These are phyloP conservation scores for Pittosporum tobira DNA, from an alignment of 129 eudicot species.

Conservation along the genomic window DNA sequence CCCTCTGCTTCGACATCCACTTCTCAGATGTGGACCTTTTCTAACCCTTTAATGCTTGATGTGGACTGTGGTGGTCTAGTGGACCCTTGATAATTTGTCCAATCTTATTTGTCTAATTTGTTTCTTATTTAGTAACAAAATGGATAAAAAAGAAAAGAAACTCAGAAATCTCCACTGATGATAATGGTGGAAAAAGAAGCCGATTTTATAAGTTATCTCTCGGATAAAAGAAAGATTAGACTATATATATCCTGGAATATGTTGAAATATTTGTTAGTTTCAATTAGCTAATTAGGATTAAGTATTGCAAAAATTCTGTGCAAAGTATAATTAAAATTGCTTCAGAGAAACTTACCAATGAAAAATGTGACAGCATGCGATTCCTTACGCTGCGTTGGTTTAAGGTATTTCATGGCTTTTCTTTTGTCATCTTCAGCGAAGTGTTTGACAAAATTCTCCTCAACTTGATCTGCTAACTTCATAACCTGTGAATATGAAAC, in stretches of 20 bases:
- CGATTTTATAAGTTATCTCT: slow-evolving; percentile 33
- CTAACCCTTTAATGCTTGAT: slow-evolving; percentile 2
- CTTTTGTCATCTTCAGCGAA: slow-evolving; percentile 67
- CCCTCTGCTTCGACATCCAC: slow-evolving; percentile 18
- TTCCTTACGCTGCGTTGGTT: slow-evolving; percentile 77
- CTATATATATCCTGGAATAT: neutral
- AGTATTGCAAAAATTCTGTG: neutral
- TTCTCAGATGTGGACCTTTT: slow-evolving; percentile 33
- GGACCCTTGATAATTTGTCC: slow-evolving; percentile 16
- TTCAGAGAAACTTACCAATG: slow-evolving; percentile 53
- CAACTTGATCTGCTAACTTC: slow-evolving; percentile 79
- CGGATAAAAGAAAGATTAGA: slow-evolving; percentile 1
- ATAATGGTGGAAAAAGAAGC: slow-evolving; percentile 27
- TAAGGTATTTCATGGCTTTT: slow-evolving; percentile 95
- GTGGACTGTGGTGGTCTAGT: slow-evolving; percentile 23
- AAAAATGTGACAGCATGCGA: slow-evolving; percentile 88
- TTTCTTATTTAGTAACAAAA: no score
- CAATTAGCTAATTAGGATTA: slow-evolving; percentile 13
- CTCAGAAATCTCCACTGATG: slow-evolving; percentile 30
- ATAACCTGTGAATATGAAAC: slow-evolving; percentile 37
- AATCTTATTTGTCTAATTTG: neutral
- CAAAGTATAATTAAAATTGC: neutral
- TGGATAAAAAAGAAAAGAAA: slow-evolving; percentile 16
- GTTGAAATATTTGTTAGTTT: neutral
- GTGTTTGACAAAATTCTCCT: slow-evolving; percentile 69